Conservation (phyloP, 148 eudicot genomes). For the Oxyria digyna region DNA sequence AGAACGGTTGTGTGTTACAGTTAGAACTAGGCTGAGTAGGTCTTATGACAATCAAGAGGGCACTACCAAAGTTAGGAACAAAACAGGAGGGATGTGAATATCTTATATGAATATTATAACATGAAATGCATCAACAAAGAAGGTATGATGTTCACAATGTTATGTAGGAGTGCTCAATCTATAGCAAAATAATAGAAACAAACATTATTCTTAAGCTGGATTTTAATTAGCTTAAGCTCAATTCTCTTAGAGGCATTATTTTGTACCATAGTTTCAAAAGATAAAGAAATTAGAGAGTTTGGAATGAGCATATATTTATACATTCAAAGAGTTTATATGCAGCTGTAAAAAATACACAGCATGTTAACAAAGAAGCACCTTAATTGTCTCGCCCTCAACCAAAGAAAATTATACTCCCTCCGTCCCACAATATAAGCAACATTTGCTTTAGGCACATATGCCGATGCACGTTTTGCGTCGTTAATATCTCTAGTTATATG, state of each 20-base stretch:
- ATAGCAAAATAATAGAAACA: not conserved
- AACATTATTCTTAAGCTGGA: not conserved
- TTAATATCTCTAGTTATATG: no score
- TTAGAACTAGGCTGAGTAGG: no score
- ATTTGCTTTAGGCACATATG: no score
- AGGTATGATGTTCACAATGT: not conserved
- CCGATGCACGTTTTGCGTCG: no score
- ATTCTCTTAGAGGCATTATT: not conserved
- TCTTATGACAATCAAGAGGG: no score
- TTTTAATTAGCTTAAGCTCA: not conserved
- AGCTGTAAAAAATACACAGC: no score
- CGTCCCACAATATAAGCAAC: no score
- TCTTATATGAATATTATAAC: not conserved
- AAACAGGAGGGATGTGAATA: not conserved
- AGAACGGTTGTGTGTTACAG: no score
- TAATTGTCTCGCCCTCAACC: no score
- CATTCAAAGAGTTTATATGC: not conserved
- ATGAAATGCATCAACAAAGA: not conserved
- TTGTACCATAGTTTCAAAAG: not conserved
- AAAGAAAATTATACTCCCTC: no score
- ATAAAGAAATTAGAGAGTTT: not conserved
- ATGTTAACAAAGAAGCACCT: no score
- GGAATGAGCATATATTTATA: not conserved
- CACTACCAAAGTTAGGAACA: no score
- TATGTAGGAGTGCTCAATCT: not conserved